Conservation (phyloP, 192 early-diverging fungal species). For the Podila horticola region DNA sequence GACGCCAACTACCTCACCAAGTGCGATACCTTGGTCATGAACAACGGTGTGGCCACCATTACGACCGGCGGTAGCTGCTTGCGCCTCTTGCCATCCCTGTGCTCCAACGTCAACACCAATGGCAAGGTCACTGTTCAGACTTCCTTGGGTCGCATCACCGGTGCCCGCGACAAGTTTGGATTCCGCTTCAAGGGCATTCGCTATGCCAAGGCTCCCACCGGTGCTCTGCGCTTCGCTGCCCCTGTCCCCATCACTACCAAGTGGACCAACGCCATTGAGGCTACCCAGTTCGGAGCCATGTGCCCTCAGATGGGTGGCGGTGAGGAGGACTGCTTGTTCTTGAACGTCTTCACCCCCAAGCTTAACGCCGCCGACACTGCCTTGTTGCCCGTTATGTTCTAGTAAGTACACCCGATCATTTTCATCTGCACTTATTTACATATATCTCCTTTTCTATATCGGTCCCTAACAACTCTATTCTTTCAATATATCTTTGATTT, state of each 20-base stretch:
- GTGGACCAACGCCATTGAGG: conserved; percentile 32
- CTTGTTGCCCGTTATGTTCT: conserved; percentile 50
- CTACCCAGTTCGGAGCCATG: conserved; percentile 35
- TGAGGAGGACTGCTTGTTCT: conserved; percentile 51
- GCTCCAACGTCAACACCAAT: conserved; percentile 39
- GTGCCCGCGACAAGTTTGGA: conserved; percentile 33
- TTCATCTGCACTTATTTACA: background rate
- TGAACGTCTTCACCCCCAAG: conserved; percentile 50
- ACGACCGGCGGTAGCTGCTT: conserved; percentile 34
- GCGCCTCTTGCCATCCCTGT: conserved; percentile 42
- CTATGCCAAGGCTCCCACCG: conserved; percentile 51
- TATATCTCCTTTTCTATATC: background rate
- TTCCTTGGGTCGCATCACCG: conserved; percentile 31
- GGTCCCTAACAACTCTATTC: background rate
- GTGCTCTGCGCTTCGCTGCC: conserved; percentile 41
- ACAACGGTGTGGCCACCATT: conserved; percentile 26
- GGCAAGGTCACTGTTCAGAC: conserved; percentile 36
- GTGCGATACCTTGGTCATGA: conserved; percentile 42
- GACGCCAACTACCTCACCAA: conserved; percentile 22
- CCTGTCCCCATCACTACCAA: conserved; percentile 32
- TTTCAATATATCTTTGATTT: conserved; percentile 29
- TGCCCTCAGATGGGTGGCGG: conserved; percentile 50
- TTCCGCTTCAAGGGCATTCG: conserved; percentile 54
- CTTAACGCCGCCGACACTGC: conserved; percentile 26
- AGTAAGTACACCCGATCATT: conserved; percentile 23